Conservation (phyloP, 139 green algal genomes). For the Chlamydomonas eustigma region DNA sequence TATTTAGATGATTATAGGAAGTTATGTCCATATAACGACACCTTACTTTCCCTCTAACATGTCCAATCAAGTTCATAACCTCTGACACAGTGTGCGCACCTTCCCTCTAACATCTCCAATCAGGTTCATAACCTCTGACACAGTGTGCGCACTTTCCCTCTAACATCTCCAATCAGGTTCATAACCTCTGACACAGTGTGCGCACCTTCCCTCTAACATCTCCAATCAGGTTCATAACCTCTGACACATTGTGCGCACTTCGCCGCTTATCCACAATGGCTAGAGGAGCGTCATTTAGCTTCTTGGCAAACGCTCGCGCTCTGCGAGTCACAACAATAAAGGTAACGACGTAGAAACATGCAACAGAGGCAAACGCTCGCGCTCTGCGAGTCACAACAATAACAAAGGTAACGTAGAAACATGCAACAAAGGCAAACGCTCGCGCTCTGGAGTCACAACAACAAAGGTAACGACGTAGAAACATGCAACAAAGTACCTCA, state of each 20-base stretch:
- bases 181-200: slow-evolving; percentile 99
- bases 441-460: background rate
- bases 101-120: slow-evolving; percentile 97
- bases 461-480: background rate
- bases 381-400: background rate
- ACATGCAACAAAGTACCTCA: background rate
- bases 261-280: slow-evolving; percentile 99
- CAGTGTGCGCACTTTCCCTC: slow-evolving; percentile 91
- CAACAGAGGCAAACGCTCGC: background rate
- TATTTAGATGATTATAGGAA: too few relatives aligned
- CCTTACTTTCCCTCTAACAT: slow-evolving; percentile 94
- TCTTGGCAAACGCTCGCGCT: slow-evolving; percentile 97
- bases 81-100: slow-evolving; percentile 84
- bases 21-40: too few relatives aligned
- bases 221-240: slow-evolving; percentile 99
- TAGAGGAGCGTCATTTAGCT: slow-evolving; percentile 95
- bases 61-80: slow-evolving; percentile 99
- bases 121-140: slow-evolving; percentile 98
- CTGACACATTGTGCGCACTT: slow-evolving; percentile 90
- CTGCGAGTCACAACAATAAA: slow-evolving; percentile 28
- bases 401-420: background rate
- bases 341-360: background rate
- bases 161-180: slow-evolving; percentile 99
- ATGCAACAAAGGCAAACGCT: background rate
- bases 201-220: slow-evolving; percentile 96